Conservation (phyloP, 495 filamentous ascomycete species). For the Penicillium malachiteum region DNA sequence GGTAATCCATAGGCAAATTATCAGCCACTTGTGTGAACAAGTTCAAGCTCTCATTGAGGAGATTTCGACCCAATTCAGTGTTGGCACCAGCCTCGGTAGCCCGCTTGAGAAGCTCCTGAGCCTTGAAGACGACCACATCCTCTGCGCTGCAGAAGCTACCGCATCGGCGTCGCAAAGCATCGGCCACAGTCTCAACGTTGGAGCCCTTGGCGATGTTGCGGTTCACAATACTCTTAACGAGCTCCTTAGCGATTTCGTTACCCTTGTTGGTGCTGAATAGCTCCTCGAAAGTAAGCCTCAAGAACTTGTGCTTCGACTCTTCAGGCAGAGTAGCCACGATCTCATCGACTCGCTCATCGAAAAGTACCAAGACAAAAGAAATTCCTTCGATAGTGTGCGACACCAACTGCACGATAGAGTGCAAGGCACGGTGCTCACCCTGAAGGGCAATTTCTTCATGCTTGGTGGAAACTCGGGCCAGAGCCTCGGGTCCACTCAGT, state of each 20-base stretch:
- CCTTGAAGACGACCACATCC: slow-evolving; percentile 96
- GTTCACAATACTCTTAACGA: slow-evolving; percentile 98
- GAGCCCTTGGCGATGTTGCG: slow-evolving; percentile 91
- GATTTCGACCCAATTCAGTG: slow-evolving; percentile 71
- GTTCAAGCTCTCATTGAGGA: slow-evolving; percentile 83
- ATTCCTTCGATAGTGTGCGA: slow-evolving; percentile 91
- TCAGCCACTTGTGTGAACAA: slow-evolving; percentile 86
- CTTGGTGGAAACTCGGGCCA: slow-evolving; percentile 66
- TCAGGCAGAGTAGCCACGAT: slow-evolving; percentile 80
- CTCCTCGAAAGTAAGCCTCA: slow-evolving; percentile 76
- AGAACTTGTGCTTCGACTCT: slow-evolving; percentile 61
- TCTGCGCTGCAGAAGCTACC: slow-evolving; percentile 96
- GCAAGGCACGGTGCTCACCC: slow-evolving; percentile 88
- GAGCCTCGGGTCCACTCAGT: slow-evolving; percentile 77
- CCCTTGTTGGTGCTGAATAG: slow-evolving; percentile 78
- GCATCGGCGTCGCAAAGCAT: slow-evolving; percentile 84
- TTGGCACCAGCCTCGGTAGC: slow-evolving; percentile 75
- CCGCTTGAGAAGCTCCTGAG: slow-evolving; percentile 87
- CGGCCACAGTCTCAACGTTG: slow-evolving; percentile 95
- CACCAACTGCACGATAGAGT: slow-evolving; percentile 78
- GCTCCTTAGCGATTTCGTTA: slow-evolving; percentile 88
- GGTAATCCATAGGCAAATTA: slow-evolving; percentile 74
- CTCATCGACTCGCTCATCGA: slow-evolving; percentile 87
- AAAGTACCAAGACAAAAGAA: slow-evolving; percentile 88
- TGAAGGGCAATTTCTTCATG: slow-evolving; percentile 89